Evolutionary conservation across 2,329 filamentous ascomycete genomes (phyloP), one percentile per base, ranked within the genome.

Genomic region (Colletotrichum lindemuthianum): DNA sequence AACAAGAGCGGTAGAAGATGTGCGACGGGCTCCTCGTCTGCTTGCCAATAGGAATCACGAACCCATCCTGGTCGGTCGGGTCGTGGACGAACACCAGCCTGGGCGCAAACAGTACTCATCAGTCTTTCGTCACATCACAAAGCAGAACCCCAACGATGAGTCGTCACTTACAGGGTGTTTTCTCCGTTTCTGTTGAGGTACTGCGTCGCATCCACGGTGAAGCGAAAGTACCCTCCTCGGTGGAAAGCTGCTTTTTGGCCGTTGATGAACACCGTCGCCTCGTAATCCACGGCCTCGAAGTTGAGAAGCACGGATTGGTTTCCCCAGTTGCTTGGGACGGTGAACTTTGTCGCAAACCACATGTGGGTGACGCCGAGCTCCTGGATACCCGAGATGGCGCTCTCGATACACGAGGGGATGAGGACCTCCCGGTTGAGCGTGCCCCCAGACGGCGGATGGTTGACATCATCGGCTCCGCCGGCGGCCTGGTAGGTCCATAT

Each of bases 1-100:
- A 89, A 72, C 89, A 92, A 0, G 90, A 87, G 0, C 87, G 87
- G 72, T 92, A 92, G 73, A 90, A 92, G 65, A 92, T 92, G 69
- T 88, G 85, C 10, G 80, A 82, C 0, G 84, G 86, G 0, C 75
- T 76, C 1, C 83, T 71, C 0, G 83, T 85, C 72, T 90, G 89
- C 72, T 91, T 91, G 67, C 90, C 90, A 47, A 90, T 82, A 0
- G 89, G 89, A 45, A 90, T 88, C 11, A 88, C 81, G 61, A 81
- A 78, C 6, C 76, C 74, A 2, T 79, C 79, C 36, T 73, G 71
- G 69, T 92, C 89, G 0, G 90, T 91, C 0, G 90, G 90, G 65
- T 92, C 90, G 57, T 86, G 84, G 0, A 90, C 88, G 69, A 88
- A 88, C 2, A 92, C 86, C 24, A 87, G 78, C 6, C 86, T 88